Evolutionary conservation across 208 protist species (phyloP).

Genomic region (Porcisia hertigi): DNA sequence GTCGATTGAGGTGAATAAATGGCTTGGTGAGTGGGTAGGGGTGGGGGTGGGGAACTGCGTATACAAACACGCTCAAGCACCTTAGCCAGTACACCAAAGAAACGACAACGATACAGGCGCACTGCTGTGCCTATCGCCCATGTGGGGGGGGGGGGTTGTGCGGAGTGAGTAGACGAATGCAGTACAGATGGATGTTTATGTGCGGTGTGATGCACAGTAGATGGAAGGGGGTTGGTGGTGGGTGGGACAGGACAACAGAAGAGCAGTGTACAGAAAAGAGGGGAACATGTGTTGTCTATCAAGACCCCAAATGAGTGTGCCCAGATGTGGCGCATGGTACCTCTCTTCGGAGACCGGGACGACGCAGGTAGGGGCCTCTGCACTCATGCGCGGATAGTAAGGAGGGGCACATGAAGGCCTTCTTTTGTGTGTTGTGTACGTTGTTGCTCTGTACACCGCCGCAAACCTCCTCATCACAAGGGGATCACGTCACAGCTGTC

Average conservation of each 20-base stretch:
- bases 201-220: background rate
- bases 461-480: too few relatives aligned
- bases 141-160: too few relatives aligned
- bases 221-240: background rate
- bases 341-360: background rate
- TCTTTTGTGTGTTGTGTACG: background rate
- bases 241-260: background rate
- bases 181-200: background rate
- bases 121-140: conserved; percentile 3
- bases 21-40: background rate
- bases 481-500: too few relatives aligned
- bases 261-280: background rate
- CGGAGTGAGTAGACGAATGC: background rate
- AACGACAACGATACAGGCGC: background rate
- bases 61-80: conserved; percentile 19
- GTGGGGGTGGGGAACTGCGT: background rate
- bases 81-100: conserved; percentile 1
- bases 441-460: too few relatives aligned
- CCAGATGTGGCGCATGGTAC: background rate
- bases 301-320: background rate
- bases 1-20: background rate
- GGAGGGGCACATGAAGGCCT: background rate
- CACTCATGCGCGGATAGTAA: background rate
- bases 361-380: background rate
- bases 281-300: background rate